Evolutionary conservation across 1,284 basidiomycete species (phyloP), one percentile per base, ranked within the genome.

Genomic region (Sporisorium reilianum): DNA sequence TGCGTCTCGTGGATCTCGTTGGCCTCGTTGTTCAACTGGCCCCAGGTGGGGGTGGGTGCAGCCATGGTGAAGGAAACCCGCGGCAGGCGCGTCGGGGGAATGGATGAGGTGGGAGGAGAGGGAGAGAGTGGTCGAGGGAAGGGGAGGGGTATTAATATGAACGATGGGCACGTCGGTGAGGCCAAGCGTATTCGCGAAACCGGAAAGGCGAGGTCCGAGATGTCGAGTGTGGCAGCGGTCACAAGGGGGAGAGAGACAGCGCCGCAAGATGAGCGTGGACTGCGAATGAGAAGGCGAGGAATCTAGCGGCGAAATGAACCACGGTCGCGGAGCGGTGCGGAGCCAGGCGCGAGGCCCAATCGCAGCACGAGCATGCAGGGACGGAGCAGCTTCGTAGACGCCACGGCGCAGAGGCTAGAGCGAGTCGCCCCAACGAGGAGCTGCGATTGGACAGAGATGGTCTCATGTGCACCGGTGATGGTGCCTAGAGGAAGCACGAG

Each of bases 1-100:
- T 69, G 64, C 16, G 67, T 66, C 50, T 75, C 64, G 50, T 60
- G 16, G 67, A 75, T 75, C 64, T 75, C 72, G 64, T 57, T 75
- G 66, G 71, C 50, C 66, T 75, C 66, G 63, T 66, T 75, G 63
- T 69, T 57, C 40, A 75, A 40, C 57, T 66, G 71, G 28, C 63
- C 71, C 62, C 66, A 69, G 23, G 71, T 65, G 30, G 71, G 71
- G 40, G 63, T 66, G 46, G 71, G 63, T 25, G 59, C 66, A 32
- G 66, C 66, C 65, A 75, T 69, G 34, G 26, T 59, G 64, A 52
- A 55, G 25, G 28, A 28, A 38, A 14, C 3, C 14, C 38, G 38
- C 8, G n/a, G 25, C 50, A 36, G 2, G 32, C 16, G 7, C 32
- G 50, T 45, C 49, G 58, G 38, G 38, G 49, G 16, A 48, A 11